Percentiles rank a stretch among this genome's conserved stretches.
Evolutionary conservation across 1,284 basidiomycete genomes (phyloP).

Genomic region (Lignosus rhinocerotis): DNA sequence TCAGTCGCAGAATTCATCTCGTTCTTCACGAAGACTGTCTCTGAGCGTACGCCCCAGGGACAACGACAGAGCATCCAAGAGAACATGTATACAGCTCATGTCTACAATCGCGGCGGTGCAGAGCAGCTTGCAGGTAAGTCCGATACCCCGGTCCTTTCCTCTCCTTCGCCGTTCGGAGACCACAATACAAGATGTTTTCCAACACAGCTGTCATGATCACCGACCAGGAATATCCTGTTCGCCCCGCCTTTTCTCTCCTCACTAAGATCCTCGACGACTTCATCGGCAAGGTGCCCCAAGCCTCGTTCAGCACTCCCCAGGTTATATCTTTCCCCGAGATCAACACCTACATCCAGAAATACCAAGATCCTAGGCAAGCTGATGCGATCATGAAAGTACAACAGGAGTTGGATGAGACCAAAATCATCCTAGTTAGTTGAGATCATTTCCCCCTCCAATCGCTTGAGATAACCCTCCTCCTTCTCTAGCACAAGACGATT

Average conservation of each 20-base stretch:
- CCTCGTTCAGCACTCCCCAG: constrained; percentile 62
- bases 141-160: background rate
- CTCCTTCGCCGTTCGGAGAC: background rate
- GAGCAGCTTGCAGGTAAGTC: constrained; percentile 77
- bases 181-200: no score
- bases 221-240: constrained; percentile 95
- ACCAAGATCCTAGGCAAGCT: constrained; percentile 97
- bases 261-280: constrained; percentile 97
- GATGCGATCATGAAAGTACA: constrained; percentile 99
- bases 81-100: constrained; percentile 93
- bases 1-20: constrained; percentile 86
- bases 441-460: background rate
- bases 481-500: constrained; percentile 93
- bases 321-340: constrained; percentile 74
- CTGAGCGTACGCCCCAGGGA: constrained; percentile 84
- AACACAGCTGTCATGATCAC: constrained; percentile 86
- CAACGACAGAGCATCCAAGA: constrained; percentile 95
- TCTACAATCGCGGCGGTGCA: constrained; percentile 82
- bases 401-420: constrained; percentile 98
- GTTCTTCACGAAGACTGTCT: constrained; percentile 92
- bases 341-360: constrained; percentile 84
- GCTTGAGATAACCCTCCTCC: background rate
- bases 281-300: constrained; percentile 73
- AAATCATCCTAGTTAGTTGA: constrained; percentile 85
- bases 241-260: constrained; percentile 94